Conservation (phyloP, 1,284 basidiomycete genomes). For the Rhodotorula mucilaginosa region DNA sequence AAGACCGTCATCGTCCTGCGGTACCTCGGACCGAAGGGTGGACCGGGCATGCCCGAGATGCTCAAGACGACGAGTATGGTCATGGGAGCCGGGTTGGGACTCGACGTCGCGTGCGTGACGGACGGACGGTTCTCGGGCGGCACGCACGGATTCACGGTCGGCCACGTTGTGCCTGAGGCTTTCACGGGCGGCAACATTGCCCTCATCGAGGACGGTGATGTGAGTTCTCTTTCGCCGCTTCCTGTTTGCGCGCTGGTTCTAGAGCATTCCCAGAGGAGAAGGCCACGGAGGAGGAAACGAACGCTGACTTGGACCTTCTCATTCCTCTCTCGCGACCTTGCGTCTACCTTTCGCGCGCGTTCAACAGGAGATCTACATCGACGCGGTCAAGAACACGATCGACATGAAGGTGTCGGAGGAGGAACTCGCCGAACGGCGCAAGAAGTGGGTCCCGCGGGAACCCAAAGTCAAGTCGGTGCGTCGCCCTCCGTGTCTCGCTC, state of each 20-base stretch:
- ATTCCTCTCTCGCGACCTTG: too few species aligned
- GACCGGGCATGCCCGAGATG: slow-evolving; percentile 94
- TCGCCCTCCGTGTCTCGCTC: background rate
- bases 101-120: slow-evolving; percentile 87
- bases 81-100: slow-evolving; percentile 87
- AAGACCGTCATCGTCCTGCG: slow-evolving; percentile 82
- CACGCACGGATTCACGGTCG: slow-evolving; percentile 85
- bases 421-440: slow-evolving; percentile 67
- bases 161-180: slow-evolving; percentile 75
- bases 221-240: slow-evolving; percentile 48
- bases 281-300: background rate
- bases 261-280: too few species aligned
- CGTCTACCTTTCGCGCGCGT: too few species aligned
- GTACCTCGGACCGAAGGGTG: slow-evolving; percentile 85
- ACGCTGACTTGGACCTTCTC: background rate
- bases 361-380: slow-evolving; percentile 32
- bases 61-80: slow-evolving; percentile 87
- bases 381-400: slow-evolving; percentile 75
- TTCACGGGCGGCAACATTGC: slow-evolving; percentile 82
- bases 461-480: slow-evolving; percentile 64
- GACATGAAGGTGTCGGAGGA: slow-evolving; percentile 67
- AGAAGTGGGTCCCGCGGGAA: slow-evolving; percentile 72
- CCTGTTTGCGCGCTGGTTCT: background rate
- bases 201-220: slow-evolving; percentile 80
- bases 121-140: slow-evolving; percentile 96